phyloP scores from a whole-genome alignment of 805 yeast species.

The Yarrowia deformans region DNA sequence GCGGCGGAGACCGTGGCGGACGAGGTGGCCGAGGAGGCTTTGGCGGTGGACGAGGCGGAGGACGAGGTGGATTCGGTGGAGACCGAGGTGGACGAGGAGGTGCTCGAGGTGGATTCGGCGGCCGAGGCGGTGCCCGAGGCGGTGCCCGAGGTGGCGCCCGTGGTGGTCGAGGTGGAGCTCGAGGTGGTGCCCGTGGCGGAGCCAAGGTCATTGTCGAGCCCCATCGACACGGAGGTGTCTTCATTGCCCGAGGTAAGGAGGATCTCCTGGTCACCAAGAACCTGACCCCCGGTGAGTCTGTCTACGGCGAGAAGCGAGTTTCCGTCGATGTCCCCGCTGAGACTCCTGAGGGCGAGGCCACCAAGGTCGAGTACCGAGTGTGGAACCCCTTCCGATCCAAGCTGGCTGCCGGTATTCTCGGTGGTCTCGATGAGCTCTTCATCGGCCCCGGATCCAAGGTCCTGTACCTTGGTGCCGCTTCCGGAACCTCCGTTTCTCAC shows the following conservation, averaged over 20 bases:
- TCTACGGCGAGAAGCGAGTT: constrained; percentile 97
- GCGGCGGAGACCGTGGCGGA: constrained; percentile 45
- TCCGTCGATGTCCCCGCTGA: constrained; percentile 90
- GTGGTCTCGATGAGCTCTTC: constrained; percentile 98
- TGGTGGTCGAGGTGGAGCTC: constrained; percentile 50
- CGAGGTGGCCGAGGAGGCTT: constrained; percentile 45
- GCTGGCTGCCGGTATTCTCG: constrained; percentile 99
- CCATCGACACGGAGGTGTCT: constrained; percentile 97
- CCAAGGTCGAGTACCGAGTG: constrained; percentile 98
- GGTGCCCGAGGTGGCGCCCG: constrained; percentile 46
- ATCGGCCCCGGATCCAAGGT: constrained; percentile 99
- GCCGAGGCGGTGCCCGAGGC: constrained; percentile 40
- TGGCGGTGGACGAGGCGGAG: constrained; percentile 53
- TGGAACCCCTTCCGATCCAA: constrained; percentile 99
- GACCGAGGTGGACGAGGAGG: constrained; percentile 57
- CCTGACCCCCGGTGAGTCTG: constrained; percentile 97
- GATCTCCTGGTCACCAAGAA: constrained; percentile 97
- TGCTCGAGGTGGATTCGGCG: constrained; percentile 46
- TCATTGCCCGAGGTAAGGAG: constrained; percentile 99
- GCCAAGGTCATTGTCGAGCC: constrained; percentile 95
- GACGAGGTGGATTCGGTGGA: constrained; percentile 58
- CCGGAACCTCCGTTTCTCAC: constrained; percentile 98
- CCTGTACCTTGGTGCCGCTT: constrained; percentile 97
- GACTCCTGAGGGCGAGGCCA: constrained; percentile 69
- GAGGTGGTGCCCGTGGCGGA: constrained; percentile 64